phyloP scores from a whole-genome alignment of 345 rosid species.

The Reutealis trisperma region DNA sequence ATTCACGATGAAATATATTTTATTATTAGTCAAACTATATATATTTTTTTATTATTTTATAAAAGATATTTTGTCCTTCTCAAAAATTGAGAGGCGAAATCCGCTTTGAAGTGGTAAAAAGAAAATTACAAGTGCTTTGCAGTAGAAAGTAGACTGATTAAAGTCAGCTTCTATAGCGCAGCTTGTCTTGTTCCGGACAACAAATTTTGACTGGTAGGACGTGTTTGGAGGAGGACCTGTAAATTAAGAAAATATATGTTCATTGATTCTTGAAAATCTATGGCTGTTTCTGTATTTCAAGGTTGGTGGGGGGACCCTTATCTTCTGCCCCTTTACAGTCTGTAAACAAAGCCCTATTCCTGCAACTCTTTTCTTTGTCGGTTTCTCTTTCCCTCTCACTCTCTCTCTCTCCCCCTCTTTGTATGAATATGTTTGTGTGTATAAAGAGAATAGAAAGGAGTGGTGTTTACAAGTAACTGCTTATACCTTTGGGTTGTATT shows the following conservation, averaged over 20 bases:
- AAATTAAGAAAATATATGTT: too few relatives aligned
- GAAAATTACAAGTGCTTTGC: background rate
- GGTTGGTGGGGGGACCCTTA: constrained; percentile 27
- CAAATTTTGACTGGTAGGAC: constrained; percentile 24
- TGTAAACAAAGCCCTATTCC: constrained; percentile 20
- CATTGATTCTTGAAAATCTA: constrained; percentile 26
- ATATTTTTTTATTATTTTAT: too few relatives aligned
- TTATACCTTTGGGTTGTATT: too few relatives aligned
- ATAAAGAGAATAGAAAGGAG: too few relatives aligned
- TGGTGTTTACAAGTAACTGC: too few relatives aligned
- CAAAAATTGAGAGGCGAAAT: too few relatives aligned
- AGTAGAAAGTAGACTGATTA: background rate
- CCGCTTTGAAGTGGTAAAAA: background rate
- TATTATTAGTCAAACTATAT: too few relatives aligned
- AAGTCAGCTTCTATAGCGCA: constrained; percentile 11
- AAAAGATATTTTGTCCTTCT: too few relatives aligned
- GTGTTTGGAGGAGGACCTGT: background rate
- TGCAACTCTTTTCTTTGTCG: background rate
- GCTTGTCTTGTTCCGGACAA: constrained; percentile 28
- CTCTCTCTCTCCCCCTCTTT: too few relatives aligned
- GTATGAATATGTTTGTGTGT: too few relatives aligned
- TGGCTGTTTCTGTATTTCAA: constrained; percentile 17
- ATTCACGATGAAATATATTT: too few relatives aligned
- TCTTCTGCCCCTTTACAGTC: constrained; percentile 26
- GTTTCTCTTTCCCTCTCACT: too few relatives aligned